Base-by-base conservation (phyloP, 345 rosid species). In the Cardamine chenopodiifolia region DNA sequence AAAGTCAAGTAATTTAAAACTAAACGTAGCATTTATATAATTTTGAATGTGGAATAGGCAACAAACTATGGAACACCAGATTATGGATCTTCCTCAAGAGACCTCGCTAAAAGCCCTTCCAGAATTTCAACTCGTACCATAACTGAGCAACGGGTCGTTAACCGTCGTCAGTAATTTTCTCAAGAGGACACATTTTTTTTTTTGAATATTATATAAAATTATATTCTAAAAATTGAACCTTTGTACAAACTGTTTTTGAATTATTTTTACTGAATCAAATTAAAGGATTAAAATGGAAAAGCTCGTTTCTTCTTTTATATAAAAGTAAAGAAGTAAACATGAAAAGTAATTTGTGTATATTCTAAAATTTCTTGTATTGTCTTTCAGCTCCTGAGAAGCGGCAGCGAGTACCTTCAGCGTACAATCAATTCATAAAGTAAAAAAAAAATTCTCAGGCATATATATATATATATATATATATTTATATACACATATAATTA, bases 341-440 rank as follows among this genome's bases (percentile, higher is more conserved):
- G 15, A 40, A 17, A 10, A 20, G 8, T n/a, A 15, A 58, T 17
- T 22, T 8, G 22, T 42, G 66, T 19, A 61, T 25, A 58, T 31
- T 10, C 14, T 57, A 17, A 58, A 58, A 25, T 32, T 25, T 59
- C 37, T 71, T 49, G 22, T 58, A 60, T 64, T 77, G 58, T 18
- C 50, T 75, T 80, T 78, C 94, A 94, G 98, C 96, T 84, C 89
- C 93, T 63, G 97, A 89, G 92, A 94, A 94, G 89, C 82, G 97
- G 86, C 98, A 88, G 87, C 90, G 98, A 76, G 92, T 91, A 28
- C 97, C 97, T 78, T 94, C 98, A 73, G 98, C 98, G 4, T 94
- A 94, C 78, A 94, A 94, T 45, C 98, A 94, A 85, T 94, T 94
- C 85, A 94, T 94, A 79, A 94, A 91, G 98, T 94, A 78, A 42